These are phyloP conservation scores for Mycena vulgaris DNA, from an alignment of 768 basidiomycete species.

Conservation along the genomic window DNA sequence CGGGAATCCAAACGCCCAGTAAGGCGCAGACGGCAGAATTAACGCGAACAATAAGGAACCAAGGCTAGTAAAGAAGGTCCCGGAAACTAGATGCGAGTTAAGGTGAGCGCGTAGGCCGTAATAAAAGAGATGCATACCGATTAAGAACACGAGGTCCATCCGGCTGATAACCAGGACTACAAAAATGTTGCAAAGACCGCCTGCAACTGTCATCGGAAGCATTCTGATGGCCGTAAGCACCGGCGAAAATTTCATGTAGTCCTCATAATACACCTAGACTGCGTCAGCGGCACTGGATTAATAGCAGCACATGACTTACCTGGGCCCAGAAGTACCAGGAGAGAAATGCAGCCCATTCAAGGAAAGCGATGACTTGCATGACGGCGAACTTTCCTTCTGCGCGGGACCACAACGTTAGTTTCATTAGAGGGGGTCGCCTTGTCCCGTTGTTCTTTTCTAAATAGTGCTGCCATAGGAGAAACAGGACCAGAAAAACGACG, in stretches of 20 bases:
- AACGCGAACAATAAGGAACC: constrained; percentile 80
- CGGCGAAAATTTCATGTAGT: constrained; percentile 68
- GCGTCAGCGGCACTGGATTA: background rate
- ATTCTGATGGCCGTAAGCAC: constrained; percentile 76
- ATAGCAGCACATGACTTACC: constrained; percentile 8
- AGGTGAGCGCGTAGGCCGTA: no score
- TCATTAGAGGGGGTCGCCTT: constrained; percentile 75
- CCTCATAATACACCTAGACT: constrained; percentile 79
- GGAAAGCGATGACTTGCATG: constrained; percentile 74
- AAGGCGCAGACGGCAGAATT: constrained; percentile 69
- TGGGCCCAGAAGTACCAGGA: constrained; percentile 62
- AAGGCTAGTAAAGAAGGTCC: constrained; percentile 70
- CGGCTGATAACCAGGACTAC: constrained; percentile 73
- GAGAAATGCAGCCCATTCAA: constrained; percentile 73
- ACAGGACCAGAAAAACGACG: constrained; percentile 64
- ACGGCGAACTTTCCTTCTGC: constrained; percentile 74
- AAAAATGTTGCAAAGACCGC: constrained; percentile 74
- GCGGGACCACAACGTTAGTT: constrained; percentile 73
- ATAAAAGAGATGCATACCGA: constrained; percentile 56
- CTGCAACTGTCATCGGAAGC: constrained; percentile 82
- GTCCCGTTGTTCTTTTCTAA: constrained; percentile 58
- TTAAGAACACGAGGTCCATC: constrained; percentile 69
- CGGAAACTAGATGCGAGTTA: constrained; percentile 45
- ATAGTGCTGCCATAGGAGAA: constrained; percentile 75
- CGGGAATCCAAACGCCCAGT: constrained; percentile 87